Evolutionary conservation across 202 grass and related monocot species (phyloP).

Genomic region (Schoenoplectus triqueter): DNA sequence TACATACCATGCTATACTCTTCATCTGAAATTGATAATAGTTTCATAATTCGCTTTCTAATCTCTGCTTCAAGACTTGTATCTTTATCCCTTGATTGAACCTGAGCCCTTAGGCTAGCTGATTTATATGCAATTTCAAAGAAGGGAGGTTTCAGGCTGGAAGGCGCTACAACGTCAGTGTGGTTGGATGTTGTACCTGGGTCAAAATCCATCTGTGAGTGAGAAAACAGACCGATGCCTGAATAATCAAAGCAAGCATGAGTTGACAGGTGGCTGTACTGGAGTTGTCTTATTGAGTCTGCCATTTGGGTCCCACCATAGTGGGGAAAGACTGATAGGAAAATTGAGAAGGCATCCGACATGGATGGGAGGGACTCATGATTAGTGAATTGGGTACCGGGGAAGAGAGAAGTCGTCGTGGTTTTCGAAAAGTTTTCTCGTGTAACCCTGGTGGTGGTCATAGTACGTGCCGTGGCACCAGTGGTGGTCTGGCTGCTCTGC

Average conservation of each 20-base stretch:
- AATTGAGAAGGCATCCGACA: slow-evolving; percentile 52
- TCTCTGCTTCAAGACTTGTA: slow-evolving; percentile 44
- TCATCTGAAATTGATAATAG: slow-evolving; percentile 70
- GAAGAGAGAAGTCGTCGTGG: slow-evolving; percentile 58
- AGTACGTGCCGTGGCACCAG: not conserved
- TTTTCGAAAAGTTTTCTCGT: slow-evolving; percentile 59
- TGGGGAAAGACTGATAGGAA: slow-evolving; percentile 75
- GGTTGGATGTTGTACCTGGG: slow-evolving; percentile 47
- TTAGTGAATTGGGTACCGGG: slow-evolving; percentile 66
- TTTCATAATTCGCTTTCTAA: slow-evolving; percentile 68
- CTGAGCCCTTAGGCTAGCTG: slow-evolving; percentile 61
- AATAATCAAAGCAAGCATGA: slow-evolving; percentile 88
- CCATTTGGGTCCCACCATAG: slow-evolving; percentile 49
- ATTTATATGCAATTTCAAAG: slow-evolving; percentile 82
- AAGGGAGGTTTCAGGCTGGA: slow-evolving; percentile 63
- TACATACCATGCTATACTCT: slow-evolving; percentile 88
- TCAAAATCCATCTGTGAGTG: slow-evolving; percentile 70
- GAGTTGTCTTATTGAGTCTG: slow-evolving; percentile 54
- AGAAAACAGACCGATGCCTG: slow-evolving; percentile 89
- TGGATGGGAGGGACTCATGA: slow-evolving; percentile 72
- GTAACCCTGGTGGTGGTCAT: slow-evolving; percentile 52
- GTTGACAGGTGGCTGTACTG: slow-evolving; percentile 70
- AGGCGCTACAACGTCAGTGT: not conserved
- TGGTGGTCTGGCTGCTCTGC: not conserved
- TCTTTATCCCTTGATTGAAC: slow-evolving; percentile 48